Base-by-base conservation (phyloP, 129 eudicot species). In the Saposhnikovia divaricata region DNA sequence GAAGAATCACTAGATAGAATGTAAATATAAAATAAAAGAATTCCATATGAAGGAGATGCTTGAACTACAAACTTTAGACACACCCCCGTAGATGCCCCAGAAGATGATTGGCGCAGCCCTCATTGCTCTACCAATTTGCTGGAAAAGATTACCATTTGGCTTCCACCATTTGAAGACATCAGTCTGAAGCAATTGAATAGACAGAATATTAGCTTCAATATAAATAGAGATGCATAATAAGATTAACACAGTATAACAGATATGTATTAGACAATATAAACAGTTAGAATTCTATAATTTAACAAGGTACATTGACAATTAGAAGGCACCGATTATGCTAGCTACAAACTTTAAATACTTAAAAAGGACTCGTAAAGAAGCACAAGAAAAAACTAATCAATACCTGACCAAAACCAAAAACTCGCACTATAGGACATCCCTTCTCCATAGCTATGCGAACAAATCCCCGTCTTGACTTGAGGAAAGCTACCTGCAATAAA, bases 61-160 rank as follows among this genome's bases (percentile, higher is more conserved):
- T 8, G 34, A 80, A 70, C 44, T 44, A 45, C 47, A 72, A 25
- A 43, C 77, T 4, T 75, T 50, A 10, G 21, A 81, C 92, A 72
- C 90, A 96, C 99, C 99, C 95, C 99, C 95, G 34, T 89, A 85
- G 39, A 88, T 78, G 16, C 99, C 99, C 99, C 99, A 96, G 71
- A 92, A 96, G 72, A 89, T 15, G 10, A 96, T 80, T 5, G 99
- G 99, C 4, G 95, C 82, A 82, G 89, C 92, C 87, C 84, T 96
- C 37, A 96, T 84, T 74, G 92, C 89, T 85, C 97, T 87, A 40
- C 96, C 80, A 68, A 96, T 84, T 78, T 89, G 87, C 82, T 84
- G 74, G 80, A 72, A 86, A 77, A 89, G 77, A 44, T 90, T 83
- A 68, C 97, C 91, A n/a, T 85, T 65, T 34, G 99, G 99, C 84